phyloP scores from a whole-genome alignment of 495 filamentous ascomycete genomes.

The Aspergillus conjunctus region DNA sequence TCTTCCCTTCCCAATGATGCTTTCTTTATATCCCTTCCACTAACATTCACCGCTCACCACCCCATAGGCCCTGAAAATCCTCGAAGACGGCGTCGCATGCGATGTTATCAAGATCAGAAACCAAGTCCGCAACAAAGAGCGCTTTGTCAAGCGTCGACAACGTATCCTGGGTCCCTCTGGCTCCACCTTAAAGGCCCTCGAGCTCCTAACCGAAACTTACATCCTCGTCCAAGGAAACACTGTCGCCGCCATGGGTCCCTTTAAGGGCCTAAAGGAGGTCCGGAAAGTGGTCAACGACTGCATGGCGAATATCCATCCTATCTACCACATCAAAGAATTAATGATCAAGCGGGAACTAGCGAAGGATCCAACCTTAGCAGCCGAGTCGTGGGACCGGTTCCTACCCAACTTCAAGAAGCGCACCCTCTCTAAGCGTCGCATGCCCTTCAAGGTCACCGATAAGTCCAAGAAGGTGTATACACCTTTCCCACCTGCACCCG shows the following conservation, averaged over 20 bases:
- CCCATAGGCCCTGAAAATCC: constrained; percentile 76
- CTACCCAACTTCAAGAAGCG: constrained; percentile 98
- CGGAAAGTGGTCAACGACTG: constrained; percentile 89
- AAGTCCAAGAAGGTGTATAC: constrained; percentile 95
- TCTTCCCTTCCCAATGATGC: constrained; percentile 3
- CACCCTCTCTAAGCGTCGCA: constrained; percentile 79
- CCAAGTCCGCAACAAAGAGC: constrained; percentile 90
- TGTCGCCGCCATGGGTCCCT: constrained; percentile 85
- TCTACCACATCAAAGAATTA: constrained; percentile 95
- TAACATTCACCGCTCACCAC: constrained; percentile 1
- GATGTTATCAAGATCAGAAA: constrained; percentile 95
- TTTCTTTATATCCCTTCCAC: neutral
- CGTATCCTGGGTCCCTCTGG: constrained; percentile 84
- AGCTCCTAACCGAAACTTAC: constrained; percentile 92
- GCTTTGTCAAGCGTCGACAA: constrained; percentile 95
- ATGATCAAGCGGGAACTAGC: constrained; percentile 99
- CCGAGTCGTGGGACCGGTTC: constrained; percentile 95
- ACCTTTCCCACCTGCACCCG: constrained; percentile 70
- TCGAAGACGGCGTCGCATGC: constrained; percentile 85
- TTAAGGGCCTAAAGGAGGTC: constrained; percentile 91
- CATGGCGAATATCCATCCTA: constrained; percentile 93
- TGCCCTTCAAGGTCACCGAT: constrained; percentile 84
- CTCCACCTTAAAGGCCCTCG: constrained; percentile 87
- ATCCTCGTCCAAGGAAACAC: constrained; percentile 98
- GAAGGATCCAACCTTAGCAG: constrained; percentile 84